Evolutionary conservation across 805 yeast genomes (phyloP), one percentile per base, ranked within the genome.

Genomic region (Naumovozyma dairenensis): DNA sequence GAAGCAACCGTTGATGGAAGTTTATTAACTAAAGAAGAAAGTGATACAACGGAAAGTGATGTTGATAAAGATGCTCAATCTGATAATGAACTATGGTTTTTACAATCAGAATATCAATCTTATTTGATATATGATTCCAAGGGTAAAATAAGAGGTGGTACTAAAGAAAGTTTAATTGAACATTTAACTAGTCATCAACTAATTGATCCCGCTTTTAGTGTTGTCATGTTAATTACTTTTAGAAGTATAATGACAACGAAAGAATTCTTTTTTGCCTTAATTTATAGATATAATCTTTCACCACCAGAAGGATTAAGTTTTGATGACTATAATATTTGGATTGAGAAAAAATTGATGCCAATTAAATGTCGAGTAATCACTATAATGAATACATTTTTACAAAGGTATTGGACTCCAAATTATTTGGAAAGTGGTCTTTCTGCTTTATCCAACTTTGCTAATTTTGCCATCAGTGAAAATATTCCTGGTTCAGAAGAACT

Each of bases 241-340:
- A 65, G 80, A 24, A 74, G 87, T 21, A 81, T 86, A 53, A 70
- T 79, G 62, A 67, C 80, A 3, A 69, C 92, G 2, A 57, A 68
- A 7, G 80, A 77, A 33, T 62, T 87, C 24, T 61, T 82, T 28
- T 66, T 67, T 26, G 52, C 71, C 28, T 59, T 84, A 45, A 69
- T 81, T 21, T 68, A 69, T 25, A 65, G 93, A 35, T 89, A 77
- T 57, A 69, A 76, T 35, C 59, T 74, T 12, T 73, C 72, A 41
- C 92, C 95, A 16, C 96, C 96, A 0, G 95, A 83, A 48, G 94
- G 93, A 0, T 59, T 89, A 39, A 74, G 82, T 38, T 82, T 75
- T 49, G 93, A 80, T 40, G 94, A 84, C 48, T 83, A 81, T 53
- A 72, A 74, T 29, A 58, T 67, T 7, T 85, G 96, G 96, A 66